A percentile compares a stretch with the other conserved stretches of the same genome.
Conservation (phyloP, 2,329 filamentous ascomycete genomes). For the Apiospora marii region DNA sequence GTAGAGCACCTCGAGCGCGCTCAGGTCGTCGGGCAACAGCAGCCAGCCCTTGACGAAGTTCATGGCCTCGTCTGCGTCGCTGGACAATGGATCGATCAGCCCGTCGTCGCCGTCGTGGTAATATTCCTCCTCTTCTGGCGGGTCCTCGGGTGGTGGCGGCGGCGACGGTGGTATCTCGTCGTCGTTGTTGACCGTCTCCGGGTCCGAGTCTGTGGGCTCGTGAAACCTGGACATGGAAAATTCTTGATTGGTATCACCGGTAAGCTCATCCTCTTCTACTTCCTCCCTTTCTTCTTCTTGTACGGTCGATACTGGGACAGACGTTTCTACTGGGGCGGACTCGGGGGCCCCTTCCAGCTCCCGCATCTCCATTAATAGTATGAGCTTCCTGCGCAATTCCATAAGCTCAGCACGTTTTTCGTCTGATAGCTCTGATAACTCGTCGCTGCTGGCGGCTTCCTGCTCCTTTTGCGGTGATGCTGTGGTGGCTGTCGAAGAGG, state of each 20-base stretch:
- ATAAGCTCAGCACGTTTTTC: neutral
- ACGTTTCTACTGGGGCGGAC: neutral
- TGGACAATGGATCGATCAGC: slow-evolving; percentile 3
- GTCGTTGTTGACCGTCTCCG: neutral
- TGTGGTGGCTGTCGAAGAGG: neutral
- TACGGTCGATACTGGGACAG: neutral
- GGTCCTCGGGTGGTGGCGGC: neutral
- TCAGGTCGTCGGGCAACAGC: neutral
- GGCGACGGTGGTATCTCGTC: neutral
- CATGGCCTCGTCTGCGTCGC: neutral
- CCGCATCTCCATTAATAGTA: neutral
- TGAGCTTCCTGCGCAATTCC: neutral
- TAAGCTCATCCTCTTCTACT: neutral
- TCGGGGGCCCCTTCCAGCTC: neutral
- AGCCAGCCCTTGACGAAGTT: slow-evolving; percentile 4
- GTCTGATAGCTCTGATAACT: neutral
- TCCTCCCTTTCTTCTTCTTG: neutral
- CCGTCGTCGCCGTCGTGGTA: neutral
- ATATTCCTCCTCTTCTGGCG: neutral
- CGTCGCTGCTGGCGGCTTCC: neutral
- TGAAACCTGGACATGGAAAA: neutral
- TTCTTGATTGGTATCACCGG: neutral
- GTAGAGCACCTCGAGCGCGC: slow-evolving; percentile 10
- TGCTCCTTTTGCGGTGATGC: no score
- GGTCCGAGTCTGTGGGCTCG: neutral